These are phyloP conservation scores for Stachybotrys chartarum DNA, from an alignment of 2,329 filamentous ascomycete genomes.

Conservation along the genomic window DNA sequence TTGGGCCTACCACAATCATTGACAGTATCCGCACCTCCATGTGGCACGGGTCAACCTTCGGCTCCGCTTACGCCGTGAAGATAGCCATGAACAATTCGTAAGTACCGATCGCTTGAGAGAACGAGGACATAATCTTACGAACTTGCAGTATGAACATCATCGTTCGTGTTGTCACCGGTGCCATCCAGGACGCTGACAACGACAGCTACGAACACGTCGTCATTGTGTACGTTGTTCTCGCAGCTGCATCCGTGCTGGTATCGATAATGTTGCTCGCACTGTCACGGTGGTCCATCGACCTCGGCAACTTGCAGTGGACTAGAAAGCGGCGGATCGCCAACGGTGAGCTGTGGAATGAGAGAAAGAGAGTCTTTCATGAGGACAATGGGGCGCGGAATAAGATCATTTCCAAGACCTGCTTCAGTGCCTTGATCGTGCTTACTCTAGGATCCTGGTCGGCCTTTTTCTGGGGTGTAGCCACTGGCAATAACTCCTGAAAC, in stretches of 20 bases:
- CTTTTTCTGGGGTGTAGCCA: too few species aligned
- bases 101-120: not conserved
- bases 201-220: slow-evolving; percentile 41
- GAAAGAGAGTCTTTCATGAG: slow-evolving; percentile 26
- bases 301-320: slow-evolving; percentile 41
- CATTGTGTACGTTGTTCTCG: slow-evolving; percentile 39
- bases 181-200: slow-evolving; percentile 42
- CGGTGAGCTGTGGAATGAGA: slow-evolving; percentile 30
- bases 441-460: too few species aligned
- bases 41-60: slow-evolving; percentile 45
- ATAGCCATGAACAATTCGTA: slow-evolving; percentile 42
- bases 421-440: too few species aligned
- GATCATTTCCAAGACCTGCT: slow-evolving; percentile 2
- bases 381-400: slow-evolving; percentile 2
- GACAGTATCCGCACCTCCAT: slow-evolving; percentile 44
- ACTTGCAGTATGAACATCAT: slow-evolving; percentile 41
- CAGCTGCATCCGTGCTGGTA: slow-evolving; percentile 32
- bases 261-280: slow-evolving; percentile 25
- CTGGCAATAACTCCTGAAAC: too few species aligned
- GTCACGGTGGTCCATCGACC: slow-evolving; percentile 27
- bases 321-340: slow-evolving; percentile 33
- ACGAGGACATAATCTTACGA: too few species aligned
- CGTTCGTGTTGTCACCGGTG: slow-evolving; percentile 40
- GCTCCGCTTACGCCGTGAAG: slow-evolving; percentile 43
- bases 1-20: slow-evolving; percentile 44